phyloP scores from a whole-genome alignment of 192 early-diverging fungal genomes.

The Coemansia erecta region DNA sequence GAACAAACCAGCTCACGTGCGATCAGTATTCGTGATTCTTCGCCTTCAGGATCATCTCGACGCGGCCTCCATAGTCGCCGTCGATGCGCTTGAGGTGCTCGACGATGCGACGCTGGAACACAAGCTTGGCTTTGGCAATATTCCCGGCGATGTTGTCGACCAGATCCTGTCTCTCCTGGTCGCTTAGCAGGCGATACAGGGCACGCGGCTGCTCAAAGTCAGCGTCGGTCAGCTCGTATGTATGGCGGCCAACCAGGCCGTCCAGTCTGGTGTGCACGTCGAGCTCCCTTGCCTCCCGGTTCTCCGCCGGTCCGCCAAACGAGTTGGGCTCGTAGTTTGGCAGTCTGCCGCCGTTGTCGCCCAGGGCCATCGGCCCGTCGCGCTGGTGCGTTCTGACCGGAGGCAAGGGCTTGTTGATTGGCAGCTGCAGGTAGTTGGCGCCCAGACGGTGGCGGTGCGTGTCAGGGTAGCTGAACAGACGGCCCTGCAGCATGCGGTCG shows the following conservation, averaged over 20 bases:
- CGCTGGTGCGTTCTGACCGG: slow-evolving; percentile 73
- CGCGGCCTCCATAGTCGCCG: slow-evolving; percentile 56
- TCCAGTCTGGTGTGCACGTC: slow-evolving; percentile 12
- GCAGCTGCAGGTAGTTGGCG: slow-evolving; percentile 77
- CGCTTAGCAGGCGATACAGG: slow-evolving; percentile 51
- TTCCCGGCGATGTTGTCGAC: slow-evolving; percentile 60
- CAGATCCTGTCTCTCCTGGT: slow-evolving; percentile 53
- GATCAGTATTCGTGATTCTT: slow-evolving; percentile 12
- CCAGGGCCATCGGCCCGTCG: slow-evolving; percentile 66
- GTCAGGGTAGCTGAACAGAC: slow-evolving; percentile 81
- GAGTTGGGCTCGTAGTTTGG: slow-evolving; percentile 78
- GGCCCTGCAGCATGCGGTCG: slow-evolving; percentile 83
- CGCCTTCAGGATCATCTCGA: slow-evolving; percentile 36
- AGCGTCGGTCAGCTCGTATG: slow-evolving; percentile 55
- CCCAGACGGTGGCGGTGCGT: slow-evolving; percentile 85
- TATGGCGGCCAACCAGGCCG: slow-evolving; percentile 63
- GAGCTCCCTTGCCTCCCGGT: slow-evolving; percentile 50
- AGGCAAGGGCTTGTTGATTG: slow-evolving; percentile 63
- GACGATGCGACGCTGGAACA: slow-evolving; percentile 58
- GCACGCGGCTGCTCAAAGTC: slow-evolving; percentile 68
- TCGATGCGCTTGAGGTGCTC: slow-evolving; percentile 60
- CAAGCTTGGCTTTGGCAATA: slow-evolving; percentile 54
- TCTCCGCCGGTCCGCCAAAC: slow-evolving; percentile 59
- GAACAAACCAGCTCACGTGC: neutral
- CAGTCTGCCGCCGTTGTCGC: slow-evolving; percentile 57